These are phyloP conservation scores for Calonectria honghensis DNA, from an alignment of 2,329 filamentous ascomycete genomes.

Conservation along the genomic window DNA sequence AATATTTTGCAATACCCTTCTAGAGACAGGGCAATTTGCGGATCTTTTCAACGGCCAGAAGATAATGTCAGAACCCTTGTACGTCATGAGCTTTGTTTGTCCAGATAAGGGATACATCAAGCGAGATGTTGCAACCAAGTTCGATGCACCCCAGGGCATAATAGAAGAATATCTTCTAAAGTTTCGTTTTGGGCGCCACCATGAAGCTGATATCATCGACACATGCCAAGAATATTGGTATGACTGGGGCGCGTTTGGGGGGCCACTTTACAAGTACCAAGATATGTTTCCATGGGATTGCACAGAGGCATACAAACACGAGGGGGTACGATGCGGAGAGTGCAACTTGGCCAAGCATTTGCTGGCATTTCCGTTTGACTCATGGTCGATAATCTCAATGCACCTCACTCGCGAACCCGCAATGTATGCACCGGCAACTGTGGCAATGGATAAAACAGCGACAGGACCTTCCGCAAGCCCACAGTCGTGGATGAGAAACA, in stretches of 20 bases:
- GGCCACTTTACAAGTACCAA: conserved; percentile 62
- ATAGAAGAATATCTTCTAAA: conserved; percentile 1
- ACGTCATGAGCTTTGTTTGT: conserved; percentile 18
- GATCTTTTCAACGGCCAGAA: not conserved
- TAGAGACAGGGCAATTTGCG: not conserved
- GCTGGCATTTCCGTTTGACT: not conserved
- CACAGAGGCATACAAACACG: conserved; percentile 62
- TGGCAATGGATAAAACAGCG: conserved; percentile 1
- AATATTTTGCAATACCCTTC: conserved; percentile 3
- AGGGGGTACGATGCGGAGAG: not conserved
- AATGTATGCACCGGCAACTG: conserved; percentile 8
- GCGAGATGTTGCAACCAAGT: conserved; percentile 7
- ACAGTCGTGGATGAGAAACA: conserved; percentile 12
- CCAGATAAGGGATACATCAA: conserved; percentile 9
- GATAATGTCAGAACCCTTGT: not conserved
- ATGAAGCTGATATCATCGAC: conserved; percentile 66
- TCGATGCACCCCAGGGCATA: not conserved
- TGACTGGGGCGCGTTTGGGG: conserved; percentile 65
- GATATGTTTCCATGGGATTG: conserved; percentile 69
- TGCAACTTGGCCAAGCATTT: conserved; percentile 8
- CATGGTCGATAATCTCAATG: conserved; percentile 3
- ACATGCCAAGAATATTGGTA: conserved; percentile 67
- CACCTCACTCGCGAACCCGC: not conserved
- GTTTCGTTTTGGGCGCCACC: conserved; percentile 57
- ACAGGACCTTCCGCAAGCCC: not conserved